Conservation (phyloP, 495 filamentous ascomycete genomes). For the Daldinia bambusicola region DNA sequence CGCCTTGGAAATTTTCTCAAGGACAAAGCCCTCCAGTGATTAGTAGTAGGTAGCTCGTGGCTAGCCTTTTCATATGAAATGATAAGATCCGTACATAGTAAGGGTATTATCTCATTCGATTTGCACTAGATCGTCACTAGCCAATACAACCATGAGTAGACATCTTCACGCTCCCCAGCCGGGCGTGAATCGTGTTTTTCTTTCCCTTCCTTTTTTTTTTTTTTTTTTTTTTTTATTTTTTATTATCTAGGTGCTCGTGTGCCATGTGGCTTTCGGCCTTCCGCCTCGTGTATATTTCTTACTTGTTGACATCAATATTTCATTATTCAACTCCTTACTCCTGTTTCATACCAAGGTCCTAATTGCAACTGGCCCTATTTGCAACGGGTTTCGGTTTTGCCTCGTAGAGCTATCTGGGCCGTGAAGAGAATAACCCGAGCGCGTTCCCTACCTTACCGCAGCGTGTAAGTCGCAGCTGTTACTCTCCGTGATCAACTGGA, state of each 20-base stretch:
- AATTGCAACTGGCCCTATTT: not conserved
- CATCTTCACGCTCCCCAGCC: slow-evolving; percentile 21
- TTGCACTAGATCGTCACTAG: slow-evolving; percentile 18
- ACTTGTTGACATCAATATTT: slow-evolving; percentile 9
- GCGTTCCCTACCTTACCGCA: not conserved
- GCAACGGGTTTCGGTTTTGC: not conserved
- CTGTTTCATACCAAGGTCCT: not conserved
- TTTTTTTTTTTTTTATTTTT: too few species aligned
- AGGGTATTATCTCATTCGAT: slow-evolving; percentile 40
- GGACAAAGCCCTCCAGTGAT: slow-evolving; percentile 1
- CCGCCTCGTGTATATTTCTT: slow-evolving; percentile 6
- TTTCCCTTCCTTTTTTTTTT: slow-evolving; percentile 1
- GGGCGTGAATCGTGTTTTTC: slow-evolving; percentile 8
- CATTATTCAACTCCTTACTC: not conserved
- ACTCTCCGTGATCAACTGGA: not conserved
- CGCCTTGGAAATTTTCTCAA: not conserved
- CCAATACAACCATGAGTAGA: slow-evolving; percentile 29
- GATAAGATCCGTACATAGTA: slow-evolving; percentile 34
- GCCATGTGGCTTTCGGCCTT: slow-evolving; percentile 10
- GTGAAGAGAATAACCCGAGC: too few species aligned
- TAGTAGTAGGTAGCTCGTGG: not conserved
- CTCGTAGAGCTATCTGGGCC: not conserved
- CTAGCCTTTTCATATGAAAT: slow-evolving; percentile 5
- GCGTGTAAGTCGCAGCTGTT: not conserved
- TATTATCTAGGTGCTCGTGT: slow-evolving; percentile 11